A percentile compares a stretch with the other conserved stretches of the same genome.
These are phyloP conservation scores for Henningerozyma blattae DNA, from an alignment of 805 yeast species.

Conservation along the genomic window DNA sequence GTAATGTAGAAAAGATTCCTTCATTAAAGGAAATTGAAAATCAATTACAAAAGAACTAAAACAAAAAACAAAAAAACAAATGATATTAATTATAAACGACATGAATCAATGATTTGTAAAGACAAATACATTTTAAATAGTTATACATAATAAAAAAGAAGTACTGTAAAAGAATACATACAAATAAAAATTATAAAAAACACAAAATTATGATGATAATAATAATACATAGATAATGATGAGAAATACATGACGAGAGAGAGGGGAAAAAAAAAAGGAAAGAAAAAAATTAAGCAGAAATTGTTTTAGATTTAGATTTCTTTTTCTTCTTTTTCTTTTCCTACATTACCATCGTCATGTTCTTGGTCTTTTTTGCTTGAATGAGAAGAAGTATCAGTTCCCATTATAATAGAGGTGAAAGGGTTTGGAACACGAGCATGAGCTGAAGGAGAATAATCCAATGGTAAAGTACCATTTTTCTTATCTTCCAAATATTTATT, in stretches of 20 bases:
- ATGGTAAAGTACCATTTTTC: slow-evolving; percentile 27
- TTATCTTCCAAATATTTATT: slow-evolving; percentile 35
- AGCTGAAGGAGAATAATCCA: slow-evolving; percentile 21
- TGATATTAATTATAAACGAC: too few species aligned
- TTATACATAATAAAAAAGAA: too few species aligned
- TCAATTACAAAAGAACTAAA: too few species aligned
- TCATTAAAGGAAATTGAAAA: slow-evolving; percentile 48
- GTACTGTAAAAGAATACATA: too few species aligned
- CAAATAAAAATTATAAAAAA: too few species aligned
- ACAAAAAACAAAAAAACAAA: too few species aligned
- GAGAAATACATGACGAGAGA: too few species aligned
- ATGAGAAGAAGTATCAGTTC: slow-evolving; percentile 12
- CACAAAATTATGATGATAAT: too few species aligned
- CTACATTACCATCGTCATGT: slow-evolving; percentile 24
- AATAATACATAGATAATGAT: too few species aligned
- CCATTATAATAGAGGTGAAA: slow-evolving; percentile 19
- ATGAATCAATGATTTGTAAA: too few species aligned
- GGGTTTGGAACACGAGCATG: slow-evolving; percentile 33
- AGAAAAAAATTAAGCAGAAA: not conserved
- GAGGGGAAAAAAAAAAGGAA: not conserved
- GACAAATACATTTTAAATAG: too few species aligned
- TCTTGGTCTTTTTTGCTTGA: slow-evolving; percentile 29
- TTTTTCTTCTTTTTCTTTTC: slow-evolving; percentile 34
- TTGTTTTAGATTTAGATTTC: not conserved
- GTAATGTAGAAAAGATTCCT: slow-evolving; percentile 65